Base-by-base conservation (phyloP, 2,329 filamentous ascomycete genomes). In the Emergomyces orientalis region DNA sequence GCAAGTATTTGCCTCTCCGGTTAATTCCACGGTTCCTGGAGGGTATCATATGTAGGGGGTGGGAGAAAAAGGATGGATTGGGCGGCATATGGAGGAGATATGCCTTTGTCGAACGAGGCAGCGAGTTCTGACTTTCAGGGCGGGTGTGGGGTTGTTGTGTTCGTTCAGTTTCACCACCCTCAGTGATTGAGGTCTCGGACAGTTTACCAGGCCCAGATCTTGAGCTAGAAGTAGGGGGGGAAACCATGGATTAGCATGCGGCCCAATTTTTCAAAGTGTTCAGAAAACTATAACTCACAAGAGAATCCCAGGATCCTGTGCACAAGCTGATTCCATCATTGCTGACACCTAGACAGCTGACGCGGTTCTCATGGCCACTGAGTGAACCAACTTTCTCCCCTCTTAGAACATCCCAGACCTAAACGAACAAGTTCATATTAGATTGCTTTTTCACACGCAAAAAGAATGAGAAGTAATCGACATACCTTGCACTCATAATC, bases 401-500 rank as follows among this genome's bases (percentile, higher is more conserved):
- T 69, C 94, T 89, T 63, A 96, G 91, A 66, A 96, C 87, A 78
- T 99, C 94, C 94, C 94, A 99, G 65, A 97, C 94, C 93, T 97
- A 67, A 27, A 30, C 22, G 25, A 49, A 63, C 66, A 76, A 60
- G 73, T 72, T 30, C 64, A 39, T 34, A 62, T 71, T 65, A 71
- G 68, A 71, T 63, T 70, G 66, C 37, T 30, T 37, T n/a, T n/a
- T 9, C 41, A 27, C 34, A 61, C 57, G 39, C 55, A 13, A 19
- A 47, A 56, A 17, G 30, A 56, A 19, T 34, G 47, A 19, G 3
- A 59, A 8, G 19, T 22, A 51, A 47, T 34, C 52, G 32, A 71
- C 86, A 72, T 81, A 96, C 93, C 88, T 97, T 99, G 92, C 94
- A 99, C 79, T 99, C 94, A 72, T 96, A 99, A 75, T 99, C 94